Base-by-base conservation (phyloP, 805 yeast species). In the Debaryomyces tyrocola region DNA sequence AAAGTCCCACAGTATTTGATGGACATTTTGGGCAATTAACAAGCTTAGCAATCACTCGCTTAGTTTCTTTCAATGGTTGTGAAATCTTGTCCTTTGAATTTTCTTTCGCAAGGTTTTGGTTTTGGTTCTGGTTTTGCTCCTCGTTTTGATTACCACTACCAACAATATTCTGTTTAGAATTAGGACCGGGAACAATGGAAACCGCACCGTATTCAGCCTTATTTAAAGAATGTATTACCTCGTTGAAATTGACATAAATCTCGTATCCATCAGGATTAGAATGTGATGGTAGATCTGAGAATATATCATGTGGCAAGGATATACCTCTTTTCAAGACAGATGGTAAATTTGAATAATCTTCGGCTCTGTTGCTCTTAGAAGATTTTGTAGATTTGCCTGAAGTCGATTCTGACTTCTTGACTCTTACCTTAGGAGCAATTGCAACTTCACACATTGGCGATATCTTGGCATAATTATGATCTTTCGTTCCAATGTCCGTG, bases 381-480 rank as follows among this genome's bases (percentile, higher is more conserved):
- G 57, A 43, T 40, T 64, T 60, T 0, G 55, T 48, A 1, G 57
- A 43, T 40, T 64, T 60, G 18, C 63, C 57, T 1, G 64, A 57
- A 1, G 69, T 56, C n/a, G 64, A 31, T 5, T 40, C 50, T 20
- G 58, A 46, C 36, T 62, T 62, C 46, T 62, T 64, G 29, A 53
- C 63, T 46, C 64, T 50, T 7, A 57, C 56, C 42, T 66, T 70
- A 3, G 98, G 97, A 6, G 95, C 89, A 24, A 92, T 83, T 46
- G 85, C 78, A 11, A 88, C 77, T 53, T 87, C 89, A 17, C 90
- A 79, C 47, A 78, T 78, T 0, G 86, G 82, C 2, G 83, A 73
- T 3, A 88, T 62, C 50, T 77, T 75, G 0, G 87, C 75, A 50
- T 85, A 63, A 61, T 35, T 2, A 62, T 65, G 37, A 74, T 79